Conservation (phyloP, 2,329 filamentous ascomycete species). For the Plenodomus biglobosus region DNA sequence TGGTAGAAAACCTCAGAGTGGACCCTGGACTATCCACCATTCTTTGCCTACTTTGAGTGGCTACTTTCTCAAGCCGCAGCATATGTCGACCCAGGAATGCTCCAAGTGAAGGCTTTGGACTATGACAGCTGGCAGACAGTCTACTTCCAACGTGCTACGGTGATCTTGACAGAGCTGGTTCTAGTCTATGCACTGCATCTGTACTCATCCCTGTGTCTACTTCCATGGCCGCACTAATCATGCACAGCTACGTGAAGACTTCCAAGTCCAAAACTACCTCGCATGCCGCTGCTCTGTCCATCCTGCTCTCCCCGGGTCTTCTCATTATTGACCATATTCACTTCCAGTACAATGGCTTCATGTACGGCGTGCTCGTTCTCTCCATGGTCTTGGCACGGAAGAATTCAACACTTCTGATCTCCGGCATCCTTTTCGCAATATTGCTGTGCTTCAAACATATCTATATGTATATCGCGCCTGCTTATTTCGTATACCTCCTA, state of each 20-base stretch:
- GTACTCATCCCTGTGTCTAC: constrained; percentile 47
- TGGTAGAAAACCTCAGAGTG: constrained; percentile 87
- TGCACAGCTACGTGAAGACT: constrained; percentile 70
- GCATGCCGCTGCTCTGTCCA: constrained; percentile 83
- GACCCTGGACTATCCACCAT: constrained; percentile 98
- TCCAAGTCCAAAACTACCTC: constrained; percentile 73
- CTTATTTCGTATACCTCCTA: constrained; percentile 93
- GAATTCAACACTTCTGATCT: constrained; percentile 71
- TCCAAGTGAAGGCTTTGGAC: constrained; percentile 75
- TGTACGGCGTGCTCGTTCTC: constrained; percentile 87
- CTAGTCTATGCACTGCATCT: constrained; percentile 79
- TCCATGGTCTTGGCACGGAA: constrained; percentile 82
- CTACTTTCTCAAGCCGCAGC: constrained; percentile 77
- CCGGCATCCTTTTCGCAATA: constrained; percentile 79
- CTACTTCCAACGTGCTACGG: constrained; percentile 88
- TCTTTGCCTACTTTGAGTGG: constrained; percentile 98
- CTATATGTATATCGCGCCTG: constrained; percentile 92
- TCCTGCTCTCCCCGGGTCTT: constrained; percentile 87
- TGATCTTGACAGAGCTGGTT: constrained; percentile 81
- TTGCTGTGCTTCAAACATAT: constrained; percentile 97
- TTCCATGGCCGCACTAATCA: constrained; percentile 11
- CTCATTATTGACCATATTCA: constrained; percentile 98
- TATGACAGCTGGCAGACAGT: constrained; percentile 93
- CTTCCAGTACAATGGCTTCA: constrained; percentile 97
- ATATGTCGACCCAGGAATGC: constrained; percentile 77